Conservation (phyloP, 2,329 filamentous ascomycete genomes). For the Pestalotiopsis sp. region DNA sequence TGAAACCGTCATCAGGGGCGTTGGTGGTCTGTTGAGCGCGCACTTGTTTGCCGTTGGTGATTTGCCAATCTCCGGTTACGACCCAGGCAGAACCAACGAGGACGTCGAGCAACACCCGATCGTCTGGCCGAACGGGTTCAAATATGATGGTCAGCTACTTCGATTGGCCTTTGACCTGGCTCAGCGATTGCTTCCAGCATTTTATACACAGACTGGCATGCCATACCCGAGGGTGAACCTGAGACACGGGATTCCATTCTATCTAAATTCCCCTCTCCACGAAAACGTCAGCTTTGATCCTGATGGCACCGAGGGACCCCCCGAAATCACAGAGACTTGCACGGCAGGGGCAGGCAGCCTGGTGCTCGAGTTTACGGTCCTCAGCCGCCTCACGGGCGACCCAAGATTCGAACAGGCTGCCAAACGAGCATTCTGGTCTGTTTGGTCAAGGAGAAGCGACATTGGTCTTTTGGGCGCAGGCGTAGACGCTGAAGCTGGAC, state of each 20-base stretch:
- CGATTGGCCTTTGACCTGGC: conserved; percentile 87
- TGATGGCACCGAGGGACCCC: conserved; percentile 40
- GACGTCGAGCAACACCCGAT: conserved; percentile 58
- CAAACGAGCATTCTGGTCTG: conserved; percentile 93
- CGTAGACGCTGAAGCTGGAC: conserved; percentile 87
- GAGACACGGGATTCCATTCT: conserved; percentile 88
- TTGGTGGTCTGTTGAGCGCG: conserved; percentile 88
- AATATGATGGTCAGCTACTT: conserved; percentile 87
- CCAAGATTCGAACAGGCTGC: conserved; percentile 85
- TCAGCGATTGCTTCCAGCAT: conserved; percentile 83
- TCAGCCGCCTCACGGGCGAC: conserved; percentile 87
- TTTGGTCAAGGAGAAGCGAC: conserved; percentile 86
- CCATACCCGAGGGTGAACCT: conserved; percentile 95
- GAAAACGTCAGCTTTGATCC: conserved; percentile 48
- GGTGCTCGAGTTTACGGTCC: conserved; percentile 87
- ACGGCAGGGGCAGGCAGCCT: conserved; percentile 96
- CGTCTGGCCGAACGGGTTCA: conserved; percentile 74
- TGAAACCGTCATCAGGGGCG: conserved; percentile 92
- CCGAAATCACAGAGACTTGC: conserved; percentile 92
- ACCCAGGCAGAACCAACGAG: conserved; percentile 49
- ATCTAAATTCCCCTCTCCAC: conserved; percentile 81
- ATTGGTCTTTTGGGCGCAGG: conserved; percentile 89
- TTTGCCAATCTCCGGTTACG: conserved; percentile 81
- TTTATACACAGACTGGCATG: conserved; percentile 87
- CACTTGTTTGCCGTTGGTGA: conserved; percentile 93